Percentiles rank a stretch among this genome's conserved stretches.
Evolutionary conservation across 352 stramenopile genomes (phyloP).

Genomic region (Phytophthora cajani): DNA sequence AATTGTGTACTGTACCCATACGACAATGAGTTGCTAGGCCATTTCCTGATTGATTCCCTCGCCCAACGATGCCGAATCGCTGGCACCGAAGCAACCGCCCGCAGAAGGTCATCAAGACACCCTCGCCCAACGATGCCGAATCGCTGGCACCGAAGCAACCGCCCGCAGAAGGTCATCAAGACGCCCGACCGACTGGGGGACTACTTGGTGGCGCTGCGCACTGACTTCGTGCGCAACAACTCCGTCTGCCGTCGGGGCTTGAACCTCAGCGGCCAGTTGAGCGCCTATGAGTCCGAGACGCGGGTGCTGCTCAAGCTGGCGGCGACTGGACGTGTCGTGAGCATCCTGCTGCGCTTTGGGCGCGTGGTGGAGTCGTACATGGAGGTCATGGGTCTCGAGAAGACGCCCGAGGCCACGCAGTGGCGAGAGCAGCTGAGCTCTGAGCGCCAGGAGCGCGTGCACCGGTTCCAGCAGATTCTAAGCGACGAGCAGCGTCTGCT

Average conservation of each 20-base stretch:
- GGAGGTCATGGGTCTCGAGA: neutral
- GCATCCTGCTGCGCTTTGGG: neutral
- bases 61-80: constrained; percentile 6
- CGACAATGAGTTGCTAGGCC: too few species aligned
- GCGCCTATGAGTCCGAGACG: neutral
- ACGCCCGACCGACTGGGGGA: constrained; percentile 31
- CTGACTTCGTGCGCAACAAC: neutral
- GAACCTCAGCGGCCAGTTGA: neutral
- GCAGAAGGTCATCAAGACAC: constrained; percentile 8
- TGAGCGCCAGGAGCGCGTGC: constrained; percentile 26
- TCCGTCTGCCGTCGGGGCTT: neutral
- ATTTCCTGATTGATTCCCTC: neutral
- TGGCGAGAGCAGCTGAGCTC: constrained; percentile 22
- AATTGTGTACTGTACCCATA: neutral
- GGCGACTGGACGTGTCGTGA: neutral
- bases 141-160: constrained; percentile 20
- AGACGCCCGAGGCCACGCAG: constrained; percentile 17
- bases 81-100: constrained; percentile 19
- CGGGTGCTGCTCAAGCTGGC: neutral
- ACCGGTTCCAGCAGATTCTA: constrained; percentile 16
- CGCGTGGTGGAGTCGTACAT: neutral
- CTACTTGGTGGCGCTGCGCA: constrained; percentile 32
- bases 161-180: constrained; percentile 3
- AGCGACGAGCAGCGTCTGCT: constrained; percentile 17
- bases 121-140: neutral